A percentile compares a stretch with the other conserved stretches of the same genome.
Conservation (phyloP, 1,139 yeast genomes). For the Suhomyces choctaworum region DNA sequence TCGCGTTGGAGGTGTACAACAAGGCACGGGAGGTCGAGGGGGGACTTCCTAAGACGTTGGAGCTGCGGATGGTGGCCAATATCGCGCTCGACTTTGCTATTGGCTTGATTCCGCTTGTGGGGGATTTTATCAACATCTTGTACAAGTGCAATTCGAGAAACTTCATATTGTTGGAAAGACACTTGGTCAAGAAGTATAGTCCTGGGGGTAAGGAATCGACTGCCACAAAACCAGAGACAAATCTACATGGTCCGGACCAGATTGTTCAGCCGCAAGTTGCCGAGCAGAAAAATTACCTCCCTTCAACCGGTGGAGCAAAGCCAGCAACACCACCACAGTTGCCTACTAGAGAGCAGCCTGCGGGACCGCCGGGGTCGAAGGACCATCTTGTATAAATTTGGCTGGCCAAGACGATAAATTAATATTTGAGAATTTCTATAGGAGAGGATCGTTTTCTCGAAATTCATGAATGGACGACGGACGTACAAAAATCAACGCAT, state of each 20-base stretch:
- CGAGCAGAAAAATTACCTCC: too few species aligned
- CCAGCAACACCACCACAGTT: background rate
- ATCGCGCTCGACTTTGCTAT: constrained; percentile 63
- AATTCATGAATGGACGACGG: too few species aligned
- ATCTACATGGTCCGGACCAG: too few species aligned
- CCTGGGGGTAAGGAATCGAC: too few species aligned
- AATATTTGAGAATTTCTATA: too few species aligned
- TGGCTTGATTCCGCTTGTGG: constrained; percentile 73
- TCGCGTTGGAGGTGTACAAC: constrained; percentile 52
- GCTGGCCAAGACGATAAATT: too few species aligned
- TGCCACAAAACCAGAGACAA: background rate
- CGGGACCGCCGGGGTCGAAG: background rate
- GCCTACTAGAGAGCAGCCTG: background rate
- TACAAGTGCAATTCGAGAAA: constrained; percentile 79
- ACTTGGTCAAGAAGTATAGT: constrained; percentile 51
- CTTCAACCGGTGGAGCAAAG: too few species aligned
- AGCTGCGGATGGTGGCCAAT: constrained; percentile 58
- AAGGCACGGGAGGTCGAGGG: constrained; percentile 61
- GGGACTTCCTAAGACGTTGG: constrained; percentile 55
- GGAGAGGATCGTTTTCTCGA: too few species aligned
- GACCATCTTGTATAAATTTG: background rate
- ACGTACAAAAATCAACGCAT: too few species aligned
- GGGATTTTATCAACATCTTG: constrained; percentile 64
- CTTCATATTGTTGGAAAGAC: constrained; percentile 60
- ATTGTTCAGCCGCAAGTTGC: too few species aligned